Conservation (phyloP, 352 stramenopile genomes). For the Pythium dissotocum region DNA sequence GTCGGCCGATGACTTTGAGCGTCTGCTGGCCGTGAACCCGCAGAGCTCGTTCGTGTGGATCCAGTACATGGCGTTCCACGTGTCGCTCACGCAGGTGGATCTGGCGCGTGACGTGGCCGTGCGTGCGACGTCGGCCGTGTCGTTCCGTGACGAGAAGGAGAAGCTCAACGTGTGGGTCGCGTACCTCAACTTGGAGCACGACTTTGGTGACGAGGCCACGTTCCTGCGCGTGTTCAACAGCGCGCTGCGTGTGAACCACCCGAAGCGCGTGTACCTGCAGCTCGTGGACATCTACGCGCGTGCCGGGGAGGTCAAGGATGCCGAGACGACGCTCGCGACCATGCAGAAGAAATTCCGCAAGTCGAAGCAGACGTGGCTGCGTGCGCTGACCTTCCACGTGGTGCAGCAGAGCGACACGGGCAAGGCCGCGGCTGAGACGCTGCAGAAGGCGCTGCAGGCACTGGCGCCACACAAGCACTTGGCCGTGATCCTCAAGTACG, state of each 20-base stretch:
- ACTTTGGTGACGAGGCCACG: conserved; percentile 92
- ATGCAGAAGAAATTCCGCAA: conserved; percentile 93
- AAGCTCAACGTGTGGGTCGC: conserved; percentile 98
- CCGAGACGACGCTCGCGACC: conserved; percentile 70
- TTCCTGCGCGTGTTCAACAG: conserved; percentile 92
- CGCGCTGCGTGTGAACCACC: conserved; percentile 93
- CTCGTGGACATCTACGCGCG: conserved; percentile 92
- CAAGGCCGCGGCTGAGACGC: conserved; percentile 70
- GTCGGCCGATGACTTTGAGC: conserved; percentile 94
- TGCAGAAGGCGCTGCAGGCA: conserved; percentile 92
- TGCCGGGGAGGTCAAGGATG: conserved; percentile 64
- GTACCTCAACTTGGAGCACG: conserved; percentile 95
- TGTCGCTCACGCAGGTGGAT: conserved; percentile 94
- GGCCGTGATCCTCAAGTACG: conserved; percentile 94
- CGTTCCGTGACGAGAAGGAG: conserved; percentile 95
- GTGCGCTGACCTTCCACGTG: conserved; percentile 86
- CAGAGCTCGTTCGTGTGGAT: conserved; percentile 97
- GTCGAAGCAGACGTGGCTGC: conserved; percentile 90
- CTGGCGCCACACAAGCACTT: conserved; percentile 95
- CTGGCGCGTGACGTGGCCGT: conserved; percentile 92
- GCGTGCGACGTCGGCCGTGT: conserved; percentile 92
- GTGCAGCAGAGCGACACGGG: conserved; percentile 34
- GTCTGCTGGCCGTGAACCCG: conserved; percentile 91
- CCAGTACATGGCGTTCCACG: conserved; percentile 97
- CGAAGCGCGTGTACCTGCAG: conserved; percentile 95